A percentile compares a stretch with the other conserved stretches of the same genome.
These are phyloP conservation scores for Hypoxylon sp. DNA, from an alignment of 2,329 filamentous ascomycete genomes.

Conservation along the genomic window DNA sequence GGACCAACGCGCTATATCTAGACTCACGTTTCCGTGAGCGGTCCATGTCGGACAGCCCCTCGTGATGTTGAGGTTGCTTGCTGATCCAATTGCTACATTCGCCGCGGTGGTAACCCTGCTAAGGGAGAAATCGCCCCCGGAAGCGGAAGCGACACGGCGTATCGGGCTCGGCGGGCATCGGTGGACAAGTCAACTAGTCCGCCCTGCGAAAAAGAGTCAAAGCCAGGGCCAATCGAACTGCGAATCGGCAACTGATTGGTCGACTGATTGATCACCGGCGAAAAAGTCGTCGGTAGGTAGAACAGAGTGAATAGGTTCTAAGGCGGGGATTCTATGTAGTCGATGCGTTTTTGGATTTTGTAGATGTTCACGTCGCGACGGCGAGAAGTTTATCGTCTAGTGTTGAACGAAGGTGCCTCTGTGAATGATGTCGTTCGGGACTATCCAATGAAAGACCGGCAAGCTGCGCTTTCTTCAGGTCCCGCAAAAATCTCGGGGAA, in stretches of 20 bases:
- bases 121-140: slow-evolving; percentile 61
- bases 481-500: slow-evolving; percentile 47
- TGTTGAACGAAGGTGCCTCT: slow-evolving; percentile 26
- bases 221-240: slow-evolving; percentile 28
- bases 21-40: slow-evolving; percentile 74
- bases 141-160: slow-evolving; percentile 60
- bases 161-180: slow-evolving; percentile 63
- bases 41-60: slow-evolving; percentile 69
- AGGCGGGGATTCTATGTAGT: background rate
- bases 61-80: slow-evolving; percentile 50
- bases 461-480: slow-evolving; percentile 27
- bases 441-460: slow-evolving; percentile 37
- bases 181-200: slow-evolving; percentile 50
- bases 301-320: slow-evolving; percentile 6
- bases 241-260: slow-evolving; percentile 13
- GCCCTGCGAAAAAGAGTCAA: slow-evolving; percentile 48
- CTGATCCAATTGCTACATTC: slow-evolving; percentile 63
- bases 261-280: slow-evolving; percentile 6
- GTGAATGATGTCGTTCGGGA: slow-evolving; percentile 45
- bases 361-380: slow-evolving; percentile 7
- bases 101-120: slow-evolving; percentile 59
- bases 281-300: background rate
- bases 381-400: slow-evolving; percentile 27
- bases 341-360: slow-evolving; percentile 5
- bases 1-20: slow-evolving; percentile 13